Percentiles rank a stretch among this genome's conserved stretches.
phyloP scores from a whole-genome alignment of 192 early-diverging fungal species.

The Funneliformis geosporum region DNA sequence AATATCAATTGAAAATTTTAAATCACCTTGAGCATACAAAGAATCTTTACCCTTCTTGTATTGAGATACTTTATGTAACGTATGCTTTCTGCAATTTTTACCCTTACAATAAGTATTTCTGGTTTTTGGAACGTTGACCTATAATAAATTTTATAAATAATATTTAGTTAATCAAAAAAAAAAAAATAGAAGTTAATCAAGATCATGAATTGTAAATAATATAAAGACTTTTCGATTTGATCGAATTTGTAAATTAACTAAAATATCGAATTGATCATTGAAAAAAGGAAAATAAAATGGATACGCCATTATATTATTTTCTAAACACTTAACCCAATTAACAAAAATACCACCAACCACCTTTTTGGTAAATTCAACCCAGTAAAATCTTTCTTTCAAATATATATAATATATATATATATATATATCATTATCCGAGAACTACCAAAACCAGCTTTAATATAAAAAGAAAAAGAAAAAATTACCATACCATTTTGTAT shows the following conservation, averaged over 20 bases:
- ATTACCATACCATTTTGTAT: background rate
- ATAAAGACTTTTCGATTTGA: too few species aligned
- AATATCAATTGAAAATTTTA: background rate
- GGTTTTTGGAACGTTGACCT: conserved; percentile 97
- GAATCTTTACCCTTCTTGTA: conserved; percentile 99
- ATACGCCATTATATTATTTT: too few species aligned
- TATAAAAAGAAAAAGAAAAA: background rate
- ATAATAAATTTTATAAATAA: background rate
- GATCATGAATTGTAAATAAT: background rate
- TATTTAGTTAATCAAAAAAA: background rate
- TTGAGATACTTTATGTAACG: conserved; percentile 99
- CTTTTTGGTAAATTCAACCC: too few species aligned
- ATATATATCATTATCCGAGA: background rate
- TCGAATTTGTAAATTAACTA: too few species aligned
- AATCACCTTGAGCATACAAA: conserved; percentile 94
- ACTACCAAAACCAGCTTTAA: background rate
- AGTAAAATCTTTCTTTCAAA: too few species aligned
- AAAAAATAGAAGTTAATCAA: background rate
- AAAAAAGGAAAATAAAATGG: too few species aligned
- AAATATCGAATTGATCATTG: too few species aligned
- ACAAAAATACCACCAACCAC: too few species aligned
- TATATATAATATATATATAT: too few species aligned
- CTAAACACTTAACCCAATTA: too few species aligned
- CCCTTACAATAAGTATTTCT: conserved; percentile 99
- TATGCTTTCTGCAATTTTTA: conserved; percentile 97